phyloP scores from a whole-genome alignment of 164 flowering plant genomes.

The Vitis rotundifolia region DNA sequence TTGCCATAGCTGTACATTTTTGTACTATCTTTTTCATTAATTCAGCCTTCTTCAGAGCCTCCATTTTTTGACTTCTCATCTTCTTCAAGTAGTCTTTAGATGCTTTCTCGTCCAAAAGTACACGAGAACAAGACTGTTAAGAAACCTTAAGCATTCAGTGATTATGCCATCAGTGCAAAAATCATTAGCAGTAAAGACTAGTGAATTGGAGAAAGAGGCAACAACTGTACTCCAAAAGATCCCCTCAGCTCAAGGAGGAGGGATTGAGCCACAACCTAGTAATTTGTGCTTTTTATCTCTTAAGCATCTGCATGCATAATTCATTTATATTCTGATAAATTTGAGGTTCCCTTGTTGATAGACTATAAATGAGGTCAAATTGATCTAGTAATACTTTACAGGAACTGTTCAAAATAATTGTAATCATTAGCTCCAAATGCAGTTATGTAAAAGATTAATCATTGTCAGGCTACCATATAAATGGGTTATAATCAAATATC shows the following conservation, averaged over 20 bases:
- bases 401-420: no score
- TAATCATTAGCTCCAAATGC: no score
- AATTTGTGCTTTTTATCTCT: neutral
- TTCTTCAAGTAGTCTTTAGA: slow-evolving; percentile 53
- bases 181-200: neutral
- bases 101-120: slow-evolving; percentile 66
- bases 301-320: no score
- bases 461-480: no score
- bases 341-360: no score
- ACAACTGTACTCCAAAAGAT: neutral
- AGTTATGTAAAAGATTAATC: no score
- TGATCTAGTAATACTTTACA: no score
- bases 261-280: neutral
- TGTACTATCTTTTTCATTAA: slow-evolving; percentile 50
- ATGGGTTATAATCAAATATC: no score
- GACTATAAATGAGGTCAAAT: no score
- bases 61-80: slow-evolving; percentile 69
- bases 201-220: neutral
- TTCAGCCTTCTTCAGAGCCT: slow-evolving; percentile 55
- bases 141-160: slow-evolving; percentile 8
- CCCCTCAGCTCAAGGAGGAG: neutral
- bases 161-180: neutral
- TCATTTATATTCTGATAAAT: no score
- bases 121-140: slow-evolving; percentile 69
- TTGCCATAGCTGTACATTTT: slow-evolving; percentile 46